Evolutionary conservation across 495 filamentous ascomycete genomes (phyloP), one percentile per base, ranked within the genome.

Genomic region (Penicillium daleae): DNA sequence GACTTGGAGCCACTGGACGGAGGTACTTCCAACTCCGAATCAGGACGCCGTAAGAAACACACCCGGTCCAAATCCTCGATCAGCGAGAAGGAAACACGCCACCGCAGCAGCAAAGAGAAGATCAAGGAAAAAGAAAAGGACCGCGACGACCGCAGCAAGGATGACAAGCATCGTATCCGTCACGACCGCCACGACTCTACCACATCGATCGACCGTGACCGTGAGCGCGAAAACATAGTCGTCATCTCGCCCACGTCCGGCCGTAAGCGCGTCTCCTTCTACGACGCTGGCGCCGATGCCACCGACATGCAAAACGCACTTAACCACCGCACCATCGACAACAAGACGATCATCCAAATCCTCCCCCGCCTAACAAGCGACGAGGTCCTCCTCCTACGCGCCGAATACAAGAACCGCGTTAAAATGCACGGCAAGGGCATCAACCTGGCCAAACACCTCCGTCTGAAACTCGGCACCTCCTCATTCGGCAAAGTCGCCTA

Each of bases 361-460:
- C 80, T 99, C 0, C 96, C 95, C 5, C 85, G 85, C 7, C 81
- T 98, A 53, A 88, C 89, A 9, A 89, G 92, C 70, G 92, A 94
- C 64, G 92, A 98, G 65, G 84, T 98, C 49, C 80, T 96, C 66
- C 84, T 90, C 57, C 82, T 99, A 27, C 88, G 94, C 7, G 79
- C 81, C 29, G 93, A 97, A 73, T 99, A 98, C 81, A 97, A 97
- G 74, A 86, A 86, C 39, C 86, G 92, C 42, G 92, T 93, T 67
- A 94, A 93, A 69, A 85, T 87, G 56, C 86, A 89, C 60, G 86
- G 85, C 56, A 92, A 91, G 65, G 92, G 93, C 27, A 91, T 99
- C 67, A 98, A 97, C 76, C 85, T 99, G 53, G 91, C 95, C 57
- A 99, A 99, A 74, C 95, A 98, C 79, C 91, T 98, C 70, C 94